Evolutionary conservation across 2,329 filamentous ascomycete genomes (phyloP).

Genomic region (Nemania abortiva): DNA sequence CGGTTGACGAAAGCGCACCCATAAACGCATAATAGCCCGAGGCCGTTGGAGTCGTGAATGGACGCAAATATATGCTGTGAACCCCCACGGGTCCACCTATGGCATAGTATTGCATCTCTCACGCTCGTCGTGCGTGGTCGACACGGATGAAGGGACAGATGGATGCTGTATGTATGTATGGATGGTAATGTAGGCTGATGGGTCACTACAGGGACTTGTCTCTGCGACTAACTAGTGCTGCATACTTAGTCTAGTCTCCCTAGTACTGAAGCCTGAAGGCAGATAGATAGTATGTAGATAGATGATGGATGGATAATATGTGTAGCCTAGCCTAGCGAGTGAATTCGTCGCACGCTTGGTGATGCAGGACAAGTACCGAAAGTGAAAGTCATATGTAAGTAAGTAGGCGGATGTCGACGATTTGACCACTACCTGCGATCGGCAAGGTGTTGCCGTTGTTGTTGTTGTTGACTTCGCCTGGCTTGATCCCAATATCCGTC

Average conservation of each 20-base stretch:
- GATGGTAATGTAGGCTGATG: background rate
- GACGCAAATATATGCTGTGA: slow-evolving; percentile 45
- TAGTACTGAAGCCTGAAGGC: background rate
- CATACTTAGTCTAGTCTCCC: background rate
- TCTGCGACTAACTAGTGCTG: slow-evolving; percentile 3
- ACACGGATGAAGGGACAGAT: slow-evolving; percentile 31
- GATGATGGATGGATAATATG: background rate
- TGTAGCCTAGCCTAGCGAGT: background rate
- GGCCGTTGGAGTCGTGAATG: slow-evolving; percentile 40
- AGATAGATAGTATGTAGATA: background rate
- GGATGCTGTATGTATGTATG: background rate
- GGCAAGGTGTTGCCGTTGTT: no score
- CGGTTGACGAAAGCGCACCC: slow-evolving; percentile 29
- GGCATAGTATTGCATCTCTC: slow-evolving; percentile 36
- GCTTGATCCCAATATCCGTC: slow-evolving; percentile 4
- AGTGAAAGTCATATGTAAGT: no score
- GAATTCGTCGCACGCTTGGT: background rate
- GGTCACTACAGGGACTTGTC: background rate
- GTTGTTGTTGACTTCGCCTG: background rate
- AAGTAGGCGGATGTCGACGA: no score
- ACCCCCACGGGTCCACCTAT: slow-evolving; percentile 49
- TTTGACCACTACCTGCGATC: no score
- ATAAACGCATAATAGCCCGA: slow-evolving; percentile 19
- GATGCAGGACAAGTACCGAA: no score
- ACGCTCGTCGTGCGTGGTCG: slow-evolving; percentile 36